Conservation (phyloP, 441 rosid genomes). For the Erodium texanum region DNA sequence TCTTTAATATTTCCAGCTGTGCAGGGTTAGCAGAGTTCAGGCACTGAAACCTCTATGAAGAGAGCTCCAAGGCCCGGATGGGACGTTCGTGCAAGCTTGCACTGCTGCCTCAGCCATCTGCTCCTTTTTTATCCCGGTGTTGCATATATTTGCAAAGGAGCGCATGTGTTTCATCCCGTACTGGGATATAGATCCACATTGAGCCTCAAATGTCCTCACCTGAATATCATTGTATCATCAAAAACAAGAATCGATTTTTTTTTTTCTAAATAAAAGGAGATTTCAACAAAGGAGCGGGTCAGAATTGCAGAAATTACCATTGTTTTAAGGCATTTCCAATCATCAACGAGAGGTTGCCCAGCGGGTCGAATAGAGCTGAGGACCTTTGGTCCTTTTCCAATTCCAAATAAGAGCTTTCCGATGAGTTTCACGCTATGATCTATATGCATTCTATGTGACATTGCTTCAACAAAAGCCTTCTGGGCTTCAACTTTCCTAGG, state of each 20-base stretch:
- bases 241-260: no score
- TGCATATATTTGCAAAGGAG: conserved; percentile 78
- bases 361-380: conserved; percentile 45
- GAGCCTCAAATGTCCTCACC: conserved; percentile 75
- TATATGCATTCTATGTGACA: conserved; percentile 75
- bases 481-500: conserved; percentile 58
- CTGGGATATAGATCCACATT: conserved; percentile 75
- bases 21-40: conserved; percentile 17
- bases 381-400: conserved; percentile 47
- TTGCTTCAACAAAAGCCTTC: conserved; percentile 74
- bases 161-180: conserved; percentile 97
- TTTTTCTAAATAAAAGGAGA: no score
- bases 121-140: conserved; percentile 44
- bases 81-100: conserved; percentile 61
- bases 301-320: conserved; percentile 34
- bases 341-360: conserved; percentile 81
- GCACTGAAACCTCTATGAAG: conserved; percentile 69
- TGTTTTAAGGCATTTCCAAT: conserved; percentile 79
- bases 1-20: neutral
- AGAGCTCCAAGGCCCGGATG: conserved; percentile 79
- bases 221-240: no score
- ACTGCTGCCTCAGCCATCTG: conserved; percentile 76
- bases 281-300: neutral
- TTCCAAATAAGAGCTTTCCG: conserved; percentile 76
- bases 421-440: conserved; percentile 64